Base-by-base conservation (phyloP, 2,329 filamentous ascomycete genomes). In the Fusarium buxicola region DNA sequence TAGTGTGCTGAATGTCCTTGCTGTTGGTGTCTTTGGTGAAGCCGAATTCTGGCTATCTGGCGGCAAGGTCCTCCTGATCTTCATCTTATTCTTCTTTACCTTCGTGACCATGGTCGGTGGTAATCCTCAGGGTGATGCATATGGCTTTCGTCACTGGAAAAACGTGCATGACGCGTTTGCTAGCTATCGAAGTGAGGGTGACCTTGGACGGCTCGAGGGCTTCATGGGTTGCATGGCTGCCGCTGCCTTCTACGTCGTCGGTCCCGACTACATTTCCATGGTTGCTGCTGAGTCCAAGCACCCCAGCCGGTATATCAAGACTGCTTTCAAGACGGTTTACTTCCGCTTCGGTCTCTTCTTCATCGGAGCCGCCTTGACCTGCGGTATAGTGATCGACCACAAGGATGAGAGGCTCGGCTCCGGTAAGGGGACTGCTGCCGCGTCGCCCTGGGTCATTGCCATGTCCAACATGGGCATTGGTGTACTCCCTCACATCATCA, bases 291-390 rank as follows among this genome's bases (percentile, higher is more conserved):
- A 67, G 9, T 12, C 60, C 0, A 65, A 67, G 44, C 61, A 65
- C 67, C 89, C 89, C 0, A 85, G 88, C 16, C 78, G 77, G 25
- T 84, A 88, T 16, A 84, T 93, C 72, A 90, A 89, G 1, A 85
- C 83, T 51, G 90, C 90, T 2, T 92, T 86, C 73, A 91, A 91
- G 60, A 86, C 87, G n/a, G 88, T 91, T 8, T 92, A 92, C 76
- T 91, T 89, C 73, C 87, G 90, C 45, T 80, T 93, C 38, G 87
- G 87, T 1, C 78, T 85, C 2, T 92, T 93, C 76, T 92, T 92
- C 74, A 84, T 91, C 38, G 82, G 91, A 4, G 89, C 35, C 34
- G 60, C 65, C 2, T 2, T 67, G 2, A 62, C 62, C 7, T 60
- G 55, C n/a, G 65, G 65, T 11, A 45, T 67, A 12, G 60, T 46